Base-by-base conservation (phyloP, 495 filamentous ascomycete species). In the Penicillium cinerascens region DNA sequence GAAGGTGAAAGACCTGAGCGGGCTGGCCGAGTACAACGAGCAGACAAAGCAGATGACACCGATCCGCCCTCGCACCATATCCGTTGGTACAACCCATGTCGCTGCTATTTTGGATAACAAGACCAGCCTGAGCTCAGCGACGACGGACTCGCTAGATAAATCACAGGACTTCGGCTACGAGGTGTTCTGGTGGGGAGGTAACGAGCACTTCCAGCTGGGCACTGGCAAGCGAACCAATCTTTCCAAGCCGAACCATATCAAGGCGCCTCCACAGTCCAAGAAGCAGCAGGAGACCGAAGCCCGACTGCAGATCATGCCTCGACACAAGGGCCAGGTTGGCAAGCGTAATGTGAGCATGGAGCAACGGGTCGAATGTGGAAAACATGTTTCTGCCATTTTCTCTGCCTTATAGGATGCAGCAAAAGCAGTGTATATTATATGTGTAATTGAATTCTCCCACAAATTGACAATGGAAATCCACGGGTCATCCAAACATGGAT, bases 201-300 rank as follows among this genome's bases (percentile, higher is more conserved):
- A 97, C 60, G 92, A 98, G 71, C 79, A 82, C 55, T 96, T 88
- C 63, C 93, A 98, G 64, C 80, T 98, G 16, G 93, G 93, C 4
- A 97, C 87, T 4, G 92, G 93, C 33, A 92, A 84, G 75, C 72
- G 92, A 52, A 95, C 82, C 61, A 97, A 98, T 61, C 56, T 82
- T 6, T 71, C 78, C 26, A 75, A 76, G 9, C 93, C 93, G 13
- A 76, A 75, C 0, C 88, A 97, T 66, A 90, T 98, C 49, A 78
- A 83, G 23, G 88, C 89, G 8, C 72, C 96, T 29, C 82, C 91
- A 45, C 54, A 67, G 42, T 63, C 56, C 9, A 70, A 69, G 23
- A 78, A 80, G 56, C 63, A 52, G n/a, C 55, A 65, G 37, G 77
- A 73, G 55, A 81, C 82, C 42, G 86, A 89, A 41, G 82, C 92